These are phyloP conservation scores for Salix viminalis DNA, from an alignment of 345 rosid species.

Conservation along the genomic window DNA sequence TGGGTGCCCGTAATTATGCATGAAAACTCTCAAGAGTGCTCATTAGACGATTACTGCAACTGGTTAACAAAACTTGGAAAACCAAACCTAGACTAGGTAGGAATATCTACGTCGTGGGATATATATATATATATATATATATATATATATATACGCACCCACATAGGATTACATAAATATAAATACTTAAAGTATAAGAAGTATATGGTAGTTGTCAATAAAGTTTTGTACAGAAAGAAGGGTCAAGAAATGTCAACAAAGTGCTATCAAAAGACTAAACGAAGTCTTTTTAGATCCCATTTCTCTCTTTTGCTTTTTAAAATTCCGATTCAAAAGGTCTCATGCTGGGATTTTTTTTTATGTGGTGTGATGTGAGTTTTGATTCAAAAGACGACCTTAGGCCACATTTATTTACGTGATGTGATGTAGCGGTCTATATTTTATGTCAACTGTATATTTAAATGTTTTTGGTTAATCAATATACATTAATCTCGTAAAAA, in stretches of 20 bases:
- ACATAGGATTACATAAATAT: background rate
- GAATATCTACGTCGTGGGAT: background rate
- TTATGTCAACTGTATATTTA: too few relatives aligned
- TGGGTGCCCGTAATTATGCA: slow-evolving; percentile 3
- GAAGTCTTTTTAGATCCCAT: slow-evolving; percentile 14
- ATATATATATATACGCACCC: background rate
- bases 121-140: too few relatives aligned
- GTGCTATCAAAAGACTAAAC: slow-evolving; percentile 18
- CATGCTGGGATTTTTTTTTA: too few relatives aligned
- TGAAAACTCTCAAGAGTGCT: background rate
- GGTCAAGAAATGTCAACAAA: slow-evolving; percentile 25
- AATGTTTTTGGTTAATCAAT: too few relatives aligned
- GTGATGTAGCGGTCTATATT: too few relatives aligned
- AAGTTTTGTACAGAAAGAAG: slow-evolving; percentile 18
- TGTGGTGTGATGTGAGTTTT: background rate
- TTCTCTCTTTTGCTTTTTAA: background rate
- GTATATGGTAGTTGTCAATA: slow-evolving; percentile 15
- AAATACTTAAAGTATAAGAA: background rate
- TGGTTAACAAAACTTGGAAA: background rate
- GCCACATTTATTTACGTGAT: too few relatives aligned
- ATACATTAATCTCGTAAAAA: too few relatives aligned
- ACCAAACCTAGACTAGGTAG: background rate
- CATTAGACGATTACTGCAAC: background rate
- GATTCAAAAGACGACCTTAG: background rate
- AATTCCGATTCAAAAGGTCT: too few relatives aligned